Percentiles rank a stretch among this genome's conserved stretches.
phyloP scores from a whole-genome alignment of 2,329 filamentous ascomycete genomes.

The Albifimbria verrucaria region DNA sequence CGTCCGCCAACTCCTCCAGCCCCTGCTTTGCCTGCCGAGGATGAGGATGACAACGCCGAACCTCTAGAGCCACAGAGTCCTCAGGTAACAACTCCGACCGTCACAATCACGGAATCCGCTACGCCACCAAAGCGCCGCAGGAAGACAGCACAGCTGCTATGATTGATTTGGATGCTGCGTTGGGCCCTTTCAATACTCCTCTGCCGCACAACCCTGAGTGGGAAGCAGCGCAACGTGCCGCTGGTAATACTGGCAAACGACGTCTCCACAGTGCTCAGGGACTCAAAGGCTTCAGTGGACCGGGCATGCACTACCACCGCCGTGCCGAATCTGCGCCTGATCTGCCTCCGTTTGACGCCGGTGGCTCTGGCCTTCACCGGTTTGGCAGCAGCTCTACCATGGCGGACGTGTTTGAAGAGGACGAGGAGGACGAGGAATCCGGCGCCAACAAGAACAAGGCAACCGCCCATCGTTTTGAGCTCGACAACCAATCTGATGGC shows the following conservation, averaged over 20 bases:
- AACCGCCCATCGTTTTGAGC: slow-evolving; percentile 38
- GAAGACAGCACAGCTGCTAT: slow-evolving; percentile 72
- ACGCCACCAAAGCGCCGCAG: slow-evolving; percentile 34
- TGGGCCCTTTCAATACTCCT: slow-evolving; percentile 88
- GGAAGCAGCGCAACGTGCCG: slow-evolving; percentile 61
- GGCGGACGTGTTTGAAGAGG: slow-evolving; percentile 85
- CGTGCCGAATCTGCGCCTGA: slow-evolving; percentile 79
- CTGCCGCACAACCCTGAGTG: slow-evolving; percentile 60
- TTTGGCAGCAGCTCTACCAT: slow-evolving; percentile 69
- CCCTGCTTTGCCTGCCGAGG: slow-evolving; percentile 23
- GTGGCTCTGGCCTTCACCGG: slow-evolving; percentile 54
- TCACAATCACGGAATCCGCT: slow-evolving; percentile 39
- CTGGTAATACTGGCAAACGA: slow-evolving; percentile 53
- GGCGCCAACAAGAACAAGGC: slow-evolving; percentile 36
- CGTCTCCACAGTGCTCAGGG: slow-evolving; percentile 74
- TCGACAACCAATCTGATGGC: slow-evolving; percentile 44
- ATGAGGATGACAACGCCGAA: slow-evolving; percentile 26
- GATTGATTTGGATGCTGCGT: slow-evolving; percentile 90
- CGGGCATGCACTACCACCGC: slow-evolving; percentile 72
- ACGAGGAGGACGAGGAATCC: slow-evolving; percentile 63
- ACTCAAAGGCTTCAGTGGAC: slow-evolving; percentile 65
- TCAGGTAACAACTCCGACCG: slow-evolving; percentile 31
- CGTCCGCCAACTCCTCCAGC: slow-evolving; percentile 47
- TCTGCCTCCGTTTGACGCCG: slow-evolving; percentile 68
- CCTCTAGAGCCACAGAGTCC: slow-evolving; percentile 15